Base-by-base conservation (phyloP, 805 yeast species). In the Saturnispora halmiae region DNA sequence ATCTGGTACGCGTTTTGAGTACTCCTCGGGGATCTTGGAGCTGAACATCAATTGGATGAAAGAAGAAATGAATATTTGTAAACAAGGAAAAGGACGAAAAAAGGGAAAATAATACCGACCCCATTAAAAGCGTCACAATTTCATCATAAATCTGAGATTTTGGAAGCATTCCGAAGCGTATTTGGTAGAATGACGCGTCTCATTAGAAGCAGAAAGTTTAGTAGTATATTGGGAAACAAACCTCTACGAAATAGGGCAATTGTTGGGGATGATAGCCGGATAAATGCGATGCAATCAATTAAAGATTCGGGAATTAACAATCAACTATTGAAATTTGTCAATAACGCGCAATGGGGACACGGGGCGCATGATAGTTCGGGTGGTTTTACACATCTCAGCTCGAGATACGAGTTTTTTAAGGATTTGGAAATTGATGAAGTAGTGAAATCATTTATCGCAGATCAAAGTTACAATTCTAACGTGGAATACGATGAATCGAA, bases 391-490 rank as follows among this genome's bases (percentile, higher is more conserved):
- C 94, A 88, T 64, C 51, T 90, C 27, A 79, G 94, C 38, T 95
- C 97, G 1, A 61, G 98, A 39, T 90, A 85, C 55, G 98, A 90
- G 60, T 76, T 75, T 41, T 84, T 75, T 56, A 81, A 88, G 45
- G 96, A 90, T 47, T 40, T 53, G 31, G 86, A 75, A 44, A 79
- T 81, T 47, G 96, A 90, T 56, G 78, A 75, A 47, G 75, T 81
- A 10, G 73, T 87, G 14, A 68, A 67, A 16, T 63, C 75, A 41
- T 76, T 79, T 44, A 71, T 82, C 14, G 70, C 81, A 16, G 72
- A 76, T 38, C 61, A 72, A 51, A 70, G 77, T 14, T 69, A 75
- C 55, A 69, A 57, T 49, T 65, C 63, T 38, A 63, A 54, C 39
- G 66, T 51, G 32, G 46, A 42, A 36, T 55, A 64, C 4, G 64